These are phyloP conservation scores for Diaporthe batatas DNA, from an alignment of 2,329 filamentous ascomycete species.

Conservation along the genomic window DNA sequence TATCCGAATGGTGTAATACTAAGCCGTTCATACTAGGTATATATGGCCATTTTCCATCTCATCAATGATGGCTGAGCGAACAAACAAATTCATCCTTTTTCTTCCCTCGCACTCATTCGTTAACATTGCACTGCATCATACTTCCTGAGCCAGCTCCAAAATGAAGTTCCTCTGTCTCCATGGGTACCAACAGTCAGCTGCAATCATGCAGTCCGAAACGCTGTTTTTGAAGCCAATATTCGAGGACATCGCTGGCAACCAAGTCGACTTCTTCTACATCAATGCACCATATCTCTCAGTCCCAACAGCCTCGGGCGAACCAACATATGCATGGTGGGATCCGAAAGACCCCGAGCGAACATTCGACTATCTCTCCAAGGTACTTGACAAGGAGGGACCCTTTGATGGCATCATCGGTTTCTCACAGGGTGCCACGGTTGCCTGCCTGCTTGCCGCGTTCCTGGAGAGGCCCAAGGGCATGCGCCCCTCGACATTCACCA, in stretches of 20 bases:
- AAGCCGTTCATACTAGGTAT: not conserved
- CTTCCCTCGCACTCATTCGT: not conserved
- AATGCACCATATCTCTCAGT: not conserved
- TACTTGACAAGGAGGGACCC: constrained; percentile 38
- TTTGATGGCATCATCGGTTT: constrained; percentile 71
- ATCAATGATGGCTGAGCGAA: not conserved
- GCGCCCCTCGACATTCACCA: constrained; percentile 4
- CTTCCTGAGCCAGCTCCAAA: not conserved
- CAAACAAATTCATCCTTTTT: not conserved
- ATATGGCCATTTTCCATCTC: constrained; percentile 6
- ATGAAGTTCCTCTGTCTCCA: constrained; percentile 12
- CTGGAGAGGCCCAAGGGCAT: not conserved
- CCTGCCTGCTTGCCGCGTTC: constrained; percentile 5
- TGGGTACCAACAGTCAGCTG: constrained; percentile 10
- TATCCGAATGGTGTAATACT: not conserved
- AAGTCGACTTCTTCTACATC: constrained; percentile 1
- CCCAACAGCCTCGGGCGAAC: constrained; percentile 8
- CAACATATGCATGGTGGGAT: constrained; percentile 9
- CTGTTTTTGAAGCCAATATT: not conserved
- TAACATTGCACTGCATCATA: too few species aligned
- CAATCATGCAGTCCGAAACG: constrained; percentile 18
- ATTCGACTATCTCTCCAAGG: not conserved
- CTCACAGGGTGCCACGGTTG: constrained; percentile 70
- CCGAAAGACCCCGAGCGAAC: constrained; percentile 6
- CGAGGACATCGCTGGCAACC: not conserved